These are phyloP conservation scores for Bryum argenteum DNA, from an alignment of 225 moss, liverwort and hornwort genomes.

Conservation along the genomic window DNA sequence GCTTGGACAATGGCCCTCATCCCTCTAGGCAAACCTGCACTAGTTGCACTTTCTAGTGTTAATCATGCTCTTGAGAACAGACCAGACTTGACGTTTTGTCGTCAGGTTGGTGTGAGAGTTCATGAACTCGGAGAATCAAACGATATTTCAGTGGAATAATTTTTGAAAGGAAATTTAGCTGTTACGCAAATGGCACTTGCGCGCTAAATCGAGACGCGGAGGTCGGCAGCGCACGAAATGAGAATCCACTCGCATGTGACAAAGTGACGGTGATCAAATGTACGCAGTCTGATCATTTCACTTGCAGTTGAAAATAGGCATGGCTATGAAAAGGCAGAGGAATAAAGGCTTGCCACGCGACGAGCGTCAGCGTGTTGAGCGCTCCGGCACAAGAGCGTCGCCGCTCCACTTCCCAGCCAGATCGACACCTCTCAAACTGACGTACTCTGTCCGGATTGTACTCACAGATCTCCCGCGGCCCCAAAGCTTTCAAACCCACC, in stretches of 20 bases:
- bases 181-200: background rate
- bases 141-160: too few relatives aligned
- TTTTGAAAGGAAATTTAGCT: too few relatives aligned
- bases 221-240: slow-evolving; percentile 1
- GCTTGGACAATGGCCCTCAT: too few relatives aligned
- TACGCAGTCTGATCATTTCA: rapidly evolving
- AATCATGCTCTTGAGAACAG: too few relatives aligned
- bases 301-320: background rate
- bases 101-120: too few relatives aligned
- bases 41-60: too few relatives aligned
- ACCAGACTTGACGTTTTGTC: too few relatives aligned
- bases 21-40: too few relatives aligned
- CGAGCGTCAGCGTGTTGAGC: slow-evolving; percentile 14
- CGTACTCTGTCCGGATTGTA: background rate
- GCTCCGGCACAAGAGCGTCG: slow-evolving; percentile 6
- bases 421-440: background rate
- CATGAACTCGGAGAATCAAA: too few relatives aligned
- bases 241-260: background rate
- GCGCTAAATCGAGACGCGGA: background rate
- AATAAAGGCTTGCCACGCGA: background rate
- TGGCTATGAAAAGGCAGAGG: slow-evolving; percentile 5
- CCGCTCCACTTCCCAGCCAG: background rate
- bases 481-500: background rate
- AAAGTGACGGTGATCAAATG: background rate
- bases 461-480: background rate